phyloP scores from a whole-genome alignment of 2,329 filamentous ascomycete genomes.

The Calonectria multiphialidica region DNA sequence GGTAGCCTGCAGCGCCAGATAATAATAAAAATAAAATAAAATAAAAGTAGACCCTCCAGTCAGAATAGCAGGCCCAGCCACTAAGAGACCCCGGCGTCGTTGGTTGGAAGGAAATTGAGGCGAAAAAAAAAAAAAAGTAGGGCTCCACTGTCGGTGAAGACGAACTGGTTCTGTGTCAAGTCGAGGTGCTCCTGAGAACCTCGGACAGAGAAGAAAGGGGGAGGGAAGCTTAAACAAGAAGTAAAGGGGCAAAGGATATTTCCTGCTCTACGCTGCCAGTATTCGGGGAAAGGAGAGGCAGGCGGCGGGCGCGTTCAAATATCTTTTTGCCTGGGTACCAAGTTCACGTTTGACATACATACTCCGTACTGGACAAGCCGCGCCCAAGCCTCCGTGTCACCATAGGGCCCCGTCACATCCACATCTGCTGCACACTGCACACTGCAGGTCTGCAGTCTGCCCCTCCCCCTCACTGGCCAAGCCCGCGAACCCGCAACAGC shows the following conservation, averaged over 20 bases:
- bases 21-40: neutral
- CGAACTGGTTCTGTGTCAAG: neutral
- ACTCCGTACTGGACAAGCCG: neutral
- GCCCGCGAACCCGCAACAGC: neutral
- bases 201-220: neutral
- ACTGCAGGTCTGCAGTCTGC: neutral
- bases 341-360: conserved; percentile 1
- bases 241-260: neutral
- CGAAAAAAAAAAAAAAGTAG: conserved; percentile 3
- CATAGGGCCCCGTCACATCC: neutral
- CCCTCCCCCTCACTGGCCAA: conserved; percentile 8
- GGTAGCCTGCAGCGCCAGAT: neutral
- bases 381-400: neutral
- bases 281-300: neutral
- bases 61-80: neutral
- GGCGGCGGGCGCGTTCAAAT: neutral
- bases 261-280: neutral
- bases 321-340: neutral
- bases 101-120: neutral
- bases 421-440: no score
- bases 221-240: neutral
- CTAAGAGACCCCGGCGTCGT: conserved; percentile 3
- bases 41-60: neutral
- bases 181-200: neutral
- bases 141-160: conserved; percentile 21